Base-by-base conservation (phyloP, 106 monocot genomes). In the Platanthera zijinensis region DNA sequence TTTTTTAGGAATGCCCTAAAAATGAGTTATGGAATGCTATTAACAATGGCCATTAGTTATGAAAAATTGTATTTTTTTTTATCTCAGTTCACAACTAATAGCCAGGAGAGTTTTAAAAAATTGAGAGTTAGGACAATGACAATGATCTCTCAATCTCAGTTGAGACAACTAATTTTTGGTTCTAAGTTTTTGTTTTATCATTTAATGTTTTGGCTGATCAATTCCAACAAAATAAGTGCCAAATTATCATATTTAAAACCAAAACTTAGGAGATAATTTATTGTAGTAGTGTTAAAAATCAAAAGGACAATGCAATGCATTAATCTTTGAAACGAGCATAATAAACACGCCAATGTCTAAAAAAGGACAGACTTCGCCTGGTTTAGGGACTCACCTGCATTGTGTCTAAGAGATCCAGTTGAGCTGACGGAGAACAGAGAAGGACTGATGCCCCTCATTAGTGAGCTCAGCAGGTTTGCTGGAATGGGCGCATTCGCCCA, bases 381-480 rank as follows among this genome's bases (percentile, higher is more conserved):
- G 8, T 53, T 25, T 32, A 22, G 10, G 69, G 69, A 17, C 49
- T 48, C 19, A 72, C 72, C 72, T 19, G 72, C 72, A 51, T 72
- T 72, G 11, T 50, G 50, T 51, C 72, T 51, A 51, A 50, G 10
- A 51, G 72, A 72, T 50, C 72, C 51, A 50, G 70, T 17, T 48
- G 70, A 46, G 48, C 48, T 48, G 46, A n/a, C n/a, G 48, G 72
- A 72, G 1, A 72, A 51, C 72, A 50, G 14, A 22, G 72, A 47
- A 72, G 51, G 49, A 72, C 15, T 51, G 22, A 72, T n/a, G 72
- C 72, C 72, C 51, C 72, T 72, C 46, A 32, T 72, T 21, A 72
- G 19, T 32, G 72, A 72, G 51, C 72, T 51, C 7, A 72, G 49
- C 6, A 72, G 72, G 25, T 72, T 72, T 32, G 72, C 22, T 22